Base-by-base conservation (phyloP, 2,329 filamentous ascomycete species). In the Ceratocystis variospora region DNA sequence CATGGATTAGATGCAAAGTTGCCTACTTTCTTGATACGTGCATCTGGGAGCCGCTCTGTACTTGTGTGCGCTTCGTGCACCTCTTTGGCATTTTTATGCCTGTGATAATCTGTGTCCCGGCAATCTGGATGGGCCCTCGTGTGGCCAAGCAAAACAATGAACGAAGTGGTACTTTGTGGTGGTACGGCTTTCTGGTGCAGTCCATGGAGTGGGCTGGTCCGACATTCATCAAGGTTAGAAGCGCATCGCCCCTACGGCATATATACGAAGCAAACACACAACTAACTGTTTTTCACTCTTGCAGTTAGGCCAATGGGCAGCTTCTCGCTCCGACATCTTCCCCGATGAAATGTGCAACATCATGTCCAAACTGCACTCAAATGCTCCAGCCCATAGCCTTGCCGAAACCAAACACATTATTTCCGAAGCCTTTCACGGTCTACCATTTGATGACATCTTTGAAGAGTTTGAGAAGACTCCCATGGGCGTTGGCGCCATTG, bases 301-400 rank as follows among this genome's bases (percentile, higher is more conserved):
- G 67, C 71, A 92, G 86, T 84, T 99, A 65, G 94, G 94, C 17
- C 94, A 99, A 85, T 99, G 94, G 94, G 94, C 94, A 19, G 94
- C 94, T 2, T 97, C 94, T 4, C 83, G 94, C 73, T 89, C 92
- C 53, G 94, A 99, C 76, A 96, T 99, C 73, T 99, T 99, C 73
- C 94, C 94, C 1, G 88, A 83, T 25, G 87, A 96, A 75, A 85
- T 99, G 83, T 99, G 94, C 77, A 83, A 83, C 55, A 86, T 92
- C 73, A 94, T 99, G 93, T 96, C 92, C 1, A 89, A 91, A 69
- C 81, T 99, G 59, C 94, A 99, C 76, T 96, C 94, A 1, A 86
- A 97, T 73, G 93, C 94, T 0, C 92, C 93, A 0, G 92, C 94
- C 1, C 94, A 99, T 75, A 91, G 92, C 0, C 79, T 99, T 64